A percentile compares a stretch with the other conserved stretches of the same genome.
Evolutionary conservation across 2,329 filamentous ascomycete species (phyloP).

Genomic region (Waltergamsia citrina): DNA sequence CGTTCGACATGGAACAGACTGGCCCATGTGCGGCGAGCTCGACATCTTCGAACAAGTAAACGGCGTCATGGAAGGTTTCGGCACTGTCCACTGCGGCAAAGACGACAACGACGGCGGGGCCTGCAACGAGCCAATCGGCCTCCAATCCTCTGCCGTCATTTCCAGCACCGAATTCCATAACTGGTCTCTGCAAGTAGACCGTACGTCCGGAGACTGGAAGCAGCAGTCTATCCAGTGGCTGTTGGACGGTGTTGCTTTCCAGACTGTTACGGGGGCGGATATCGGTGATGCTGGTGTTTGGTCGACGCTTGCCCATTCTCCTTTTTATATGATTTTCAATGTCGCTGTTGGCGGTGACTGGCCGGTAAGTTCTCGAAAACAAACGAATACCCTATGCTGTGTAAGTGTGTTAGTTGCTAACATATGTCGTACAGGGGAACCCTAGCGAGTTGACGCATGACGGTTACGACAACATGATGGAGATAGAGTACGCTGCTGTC

Average conservation of each 20-base stretch:
- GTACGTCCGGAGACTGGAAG: constrained; percentile 30
- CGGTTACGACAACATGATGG: constrained; percentile 30
- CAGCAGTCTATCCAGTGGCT: constrained; percentile 39
- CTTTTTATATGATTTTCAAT: constrained; percentile 36
- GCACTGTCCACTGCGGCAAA: constrained; percentile 36
- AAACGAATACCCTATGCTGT: not conserved
- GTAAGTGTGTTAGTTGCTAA: not conserved
- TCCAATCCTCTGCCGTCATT: constrained; percentile 23
- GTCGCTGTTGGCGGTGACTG: constrained; percentile 37
- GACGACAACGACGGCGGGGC: constrained; percentile 31
- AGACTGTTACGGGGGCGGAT: constrained; percentile 29
- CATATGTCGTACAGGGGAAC: constrained; percentile 16
- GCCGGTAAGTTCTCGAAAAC: constrained; percentile 19
- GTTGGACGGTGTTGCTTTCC: constrained; percentile 32
- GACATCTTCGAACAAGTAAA: constrained; percentile 41
- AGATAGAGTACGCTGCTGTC: constrained; percentile 28
- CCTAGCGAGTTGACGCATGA: constrained; percentile 20
- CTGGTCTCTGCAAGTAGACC: constrained; percentile 38
- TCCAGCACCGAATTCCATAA: constrained; percentile 36
- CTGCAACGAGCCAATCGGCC: constrained; percentile 37
- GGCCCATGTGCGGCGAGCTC: constrained; percentile 41
- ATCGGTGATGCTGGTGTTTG: constrained; percentile 31
- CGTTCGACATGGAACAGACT: constrained; percentile 31
- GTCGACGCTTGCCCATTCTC: constrained; percentile 29
- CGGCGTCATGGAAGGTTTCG: constrained; percentile 32